Conservation (phyloP, 2,329 filamentous ascomycete species). For the Tolypocladium endophyticum region DNA sequence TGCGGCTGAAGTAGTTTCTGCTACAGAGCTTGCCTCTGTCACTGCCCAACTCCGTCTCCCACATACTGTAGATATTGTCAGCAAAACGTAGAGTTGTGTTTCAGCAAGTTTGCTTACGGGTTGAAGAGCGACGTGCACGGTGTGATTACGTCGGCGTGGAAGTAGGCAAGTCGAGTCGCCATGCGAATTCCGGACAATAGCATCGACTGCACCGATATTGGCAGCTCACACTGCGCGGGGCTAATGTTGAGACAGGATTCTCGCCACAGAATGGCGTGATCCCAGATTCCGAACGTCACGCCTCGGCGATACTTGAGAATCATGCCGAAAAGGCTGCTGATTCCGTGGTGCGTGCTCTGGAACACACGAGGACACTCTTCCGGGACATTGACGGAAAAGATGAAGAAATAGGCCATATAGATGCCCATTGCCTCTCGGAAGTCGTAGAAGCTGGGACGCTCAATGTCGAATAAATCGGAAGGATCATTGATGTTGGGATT, state of each 20-base stretch:
- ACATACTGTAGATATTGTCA: conserved; percentile 24
- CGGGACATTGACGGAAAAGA: conserved; percentile 47
- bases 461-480: conserved; percentile 19
- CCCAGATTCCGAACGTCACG: conserved; percentile 52
- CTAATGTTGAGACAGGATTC: conserved; percentile 41
- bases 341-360: conserved; percentile 52
- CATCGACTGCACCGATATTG: conserved; percentile 36
- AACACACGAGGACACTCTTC: conserved; percentile 49
- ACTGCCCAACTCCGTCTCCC: conserved; percentile 52
- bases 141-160: conserved; percentile 49
- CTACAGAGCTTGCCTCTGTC: conserved; percentile 45
- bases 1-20: conserved; percentile 45
- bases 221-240: conserved; percentile 35
- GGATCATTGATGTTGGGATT: conserved; percentile 24
- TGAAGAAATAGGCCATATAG: conserved; percentile 37
- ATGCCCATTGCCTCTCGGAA: conserved; percentile 23
- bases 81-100: neutral
- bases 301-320: conserved; percentile 50
- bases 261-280: conserved; percentile 52
- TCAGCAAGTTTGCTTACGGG: conserved; percentile 19
- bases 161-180: conserved; percentile 31
- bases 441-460: conserved; percentile 22
- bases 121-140: conserved; percentile 52
- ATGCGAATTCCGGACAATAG: conserved; percentile 35
- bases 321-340: conserved; percentile 49